A percentile compares a stretch with the other conserved stretches of the same genome.
These are phyloP conservation scores for Trichoderma koningiopsis DNA, from an alignment of 2,329 filamentous ascomycete species.

Conservation along the genomic window DNA sequence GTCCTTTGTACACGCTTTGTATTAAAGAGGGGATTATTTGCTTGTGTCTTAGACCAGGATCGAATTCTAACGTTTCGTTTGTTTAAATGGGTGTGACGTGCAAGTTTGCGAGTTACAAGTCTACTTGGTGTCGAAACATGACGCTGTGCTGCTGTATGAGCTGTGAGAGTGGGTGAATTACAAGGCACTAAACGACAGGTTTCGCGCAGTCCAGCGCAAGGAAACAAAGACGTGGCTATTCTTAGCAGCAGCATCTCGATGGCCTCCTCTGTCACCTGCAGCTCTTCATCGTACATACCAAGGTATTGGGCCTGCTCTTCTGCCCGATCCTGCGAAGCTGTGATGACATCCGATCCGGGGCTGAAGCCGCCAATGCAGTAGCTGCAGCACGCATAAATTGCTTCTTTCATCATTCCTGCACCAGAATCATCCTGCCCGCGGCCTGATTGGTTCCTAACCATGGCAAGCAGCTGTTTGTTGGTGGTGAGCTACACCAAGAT, in stretches of 20 bases:
- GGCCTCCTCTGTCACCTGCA: not conserved
- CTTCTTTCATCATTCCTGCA: conserved; percentile 15
- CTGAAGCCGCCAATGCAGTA: not conserved
- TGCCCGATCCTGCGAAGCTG: not conserved
- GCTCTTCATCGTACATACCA: not conserved
- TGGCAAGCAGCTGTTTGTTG: conserved; percentile 11
- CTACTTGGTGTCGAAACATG: not conserved
- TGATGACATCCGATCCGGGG: conserved; percentile 16
- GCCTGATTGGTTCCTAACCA: conserved; percentile 1
- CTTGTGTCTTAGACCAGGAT: conserved; percentile 26
- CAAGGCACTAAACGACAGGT: not conserved
- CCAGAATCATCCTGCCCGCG: conserved; percentile 1
- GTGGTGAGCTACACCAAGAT: conserved; percentile 10
- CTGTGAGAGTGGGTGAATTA: not conserved
- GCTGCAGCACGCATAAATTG: conserved; percentile 3
- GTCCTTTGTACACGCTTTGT: conserved; percentile 8
- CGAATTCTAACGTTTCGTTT: conserved; percentile 26
- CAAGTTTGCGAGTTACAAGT: not conserved
- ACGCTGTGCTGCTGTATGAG: conserved; percentile 9
- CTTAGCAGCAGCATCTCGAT: conserved; percentile 17
- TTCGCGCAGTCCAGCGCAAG: not conserved
- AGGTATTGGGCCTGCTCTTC: not conserved
- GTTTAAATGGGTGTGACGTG: conserved; percentile 16
- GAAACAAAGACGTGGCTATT: conserved; percentile 5
- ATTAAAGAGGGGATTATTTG: conserved; percentile 9